Evolutionary conservation across 129 eudicot species (phyloP).

Genomic region (Escallonia rubra): DNA sequence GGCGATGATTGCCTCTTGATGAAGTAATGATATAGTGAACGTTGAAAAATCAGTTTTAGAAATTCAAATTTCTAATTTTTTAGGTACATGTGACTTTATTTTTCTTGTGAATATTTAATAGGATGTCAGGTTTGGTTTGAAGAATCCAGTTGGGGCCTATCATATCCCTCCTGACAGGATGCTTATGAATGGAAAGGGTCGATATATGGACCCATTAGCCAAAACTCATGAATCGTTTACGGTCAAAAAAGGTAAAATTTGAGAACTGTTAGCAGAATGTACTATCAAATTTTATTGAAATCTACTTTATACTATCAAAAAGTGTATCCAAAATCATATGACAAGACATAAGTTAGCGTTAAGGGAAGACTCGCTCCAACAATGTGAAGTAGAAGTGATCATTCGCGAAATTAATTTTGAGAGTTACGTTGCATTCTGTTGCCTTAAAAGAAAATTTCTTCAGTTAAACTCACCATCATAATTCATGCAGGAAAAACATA

Average conservation of each 20-base stretch:
- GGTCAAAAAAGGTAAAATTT: slow-evolving; percentile 14
- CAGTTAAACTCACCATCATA: not conserved
- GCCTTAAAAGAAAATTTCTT: not conserved
- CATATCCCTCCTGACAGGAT: slow-evolving; percentile 28
- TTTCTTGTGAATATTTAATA: not conserved
- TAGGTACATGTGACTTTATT: not conserved
- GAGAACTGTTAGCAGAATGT: too few relatives aligned
- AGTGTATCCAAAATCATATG: not conserved
- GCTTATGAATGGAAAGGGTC: slow-evolving; percentile 50
- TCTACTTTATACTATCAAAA: not conserved
- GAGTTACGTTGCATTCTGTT: not conserved
- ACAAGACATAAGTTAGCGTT: not conserved
- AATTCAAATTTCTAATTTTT: too few relatives aligned
- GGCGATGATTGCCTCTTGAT: too few relatives aligned
- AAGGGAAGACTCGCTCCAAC: not conserved
- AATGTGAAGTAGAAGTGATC: not conserved
- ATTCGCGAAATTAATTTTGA: slow-evolving; percentile 64
- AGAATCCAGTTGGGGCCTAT: slow-evolving; percentile 11
- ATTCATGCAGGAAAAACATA: slow-evolving; percentile 36
- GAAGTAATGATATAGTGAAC: too few relatives aligned
- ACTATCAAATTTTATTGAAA: not conserved
- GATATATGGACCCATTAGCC: slow-evolving; percentile 17
- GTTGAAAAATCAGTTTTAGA: too few relatives aligned
- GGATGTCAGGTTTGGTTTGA: slow-evolving; percentile 32
- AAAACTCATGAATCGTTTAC: slow-evolving; percentile 16